These are phyloP conservation scores for Pleurotus djamor DNA, from an alignment of 768 basidiomycete species.

Conservation along the genomic window DNA sequence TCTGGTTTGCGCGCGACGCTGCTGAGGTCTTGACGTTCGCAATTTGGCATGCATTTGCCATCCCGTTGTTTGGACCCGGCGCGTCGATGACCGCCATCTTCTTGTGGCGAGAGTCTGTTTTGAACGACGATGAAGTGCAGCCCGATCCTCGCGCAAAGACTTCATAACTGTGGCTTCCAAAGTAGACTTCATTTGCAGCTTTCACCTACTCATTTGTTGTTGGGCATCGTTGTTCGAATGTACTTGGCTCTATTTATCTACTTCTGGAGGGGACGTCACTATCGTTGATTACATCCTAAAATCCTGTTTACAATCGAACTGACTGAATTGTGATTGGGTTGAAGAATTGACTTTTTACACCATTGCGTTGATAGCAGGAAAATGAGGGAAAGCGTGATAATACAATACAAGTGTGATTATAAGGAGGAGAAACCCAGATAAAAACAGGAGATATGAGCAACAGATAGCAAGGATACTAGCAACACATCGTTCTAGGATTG, in stretches of 20 bases:
- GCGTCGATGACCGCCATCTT: slow-evolving; percentile 46
- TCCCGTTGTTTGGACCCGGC: slow-evolving; percentile 44
- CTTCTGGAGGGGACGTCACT: too few relatives aligned
- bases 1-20: slow-evolving; percentile 43
- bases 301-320: too few relatives aligned
- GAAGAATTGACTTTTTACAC: slow-evolving; percentile 6
- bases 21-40: slow-evolving; percentile 30
- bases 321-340: too few relatives aligned
- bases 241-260: too few relatives aligned
- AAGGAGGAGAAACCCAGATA: slow-evolving; percentile 57
- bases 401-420: slow-evolving; percentile 83
- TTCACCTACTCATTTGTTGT: too few relatives aligned
- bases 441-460: slow-evolving; percentile 71
- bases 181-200: too few relatives aligned
- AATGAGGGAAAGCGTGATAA: slow-evolving; percentile 45
- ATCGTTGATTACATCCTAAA: too few relatives aligned
- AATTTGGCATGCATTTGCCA: slow-evolving; percentile 41
- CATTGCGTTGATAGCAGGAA: slow-evolving; percentile 52
- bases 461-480: slow-evolving; percentile 74
- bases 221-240: too few relatives aligned
- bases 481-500: slow-evolving; percentile 64
- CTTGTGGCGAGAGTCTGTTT: slow-evolving; percentile 43
- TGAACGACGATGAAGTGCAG: slow-evolving; percentile 6
- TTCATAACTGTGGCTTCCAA: neutral
- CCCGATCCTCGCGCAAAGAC: neutral